Evolutionary conservation across 176 grass and related monocot species (phyloP).

Genomic region (Avena insularis): DNA sequence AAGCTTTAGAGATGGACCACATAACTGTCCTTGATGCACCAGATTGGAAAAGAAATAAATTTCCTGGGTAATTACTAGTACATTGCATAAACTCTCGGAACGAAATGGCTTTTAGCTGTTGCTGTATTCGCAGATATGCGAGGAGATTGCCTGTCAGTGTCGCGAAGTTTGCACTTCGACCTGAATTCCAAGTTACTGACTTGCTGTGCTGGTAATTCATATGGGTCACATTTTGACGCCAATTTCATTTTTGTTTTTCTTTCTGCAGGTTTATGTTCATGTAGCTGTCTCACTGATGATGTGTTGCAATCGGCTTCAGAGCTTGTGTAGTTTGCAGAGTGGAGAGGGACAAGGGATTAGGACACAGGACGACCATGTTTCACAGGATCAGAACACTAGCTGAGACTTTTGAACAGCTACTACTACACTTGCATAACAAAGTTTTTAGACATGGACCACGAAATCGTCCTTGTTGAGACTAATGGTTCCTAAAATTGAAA

Average conservation of each 20-base stretch:
- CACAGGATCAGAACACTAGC: neutral
- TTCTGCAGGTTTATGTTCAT: neutral
- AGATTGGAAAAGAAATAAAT: neutral
- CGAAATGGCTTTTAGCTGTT: neutral
- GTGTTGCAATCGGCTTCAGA: neutral
- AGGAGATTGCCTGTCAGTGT: neutral
- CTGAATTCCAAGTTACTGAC: neutral
- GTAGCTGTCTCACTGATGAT: neutral
- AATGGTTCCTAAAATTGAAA: neutral
- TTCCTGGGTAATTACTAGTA: too few relatives aligned
- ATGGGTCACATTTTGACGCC: neutral
- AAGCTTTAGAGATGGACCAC: neutral
- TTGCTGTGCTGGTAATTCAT: neutral
- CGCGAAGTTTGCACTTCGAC: neutral
- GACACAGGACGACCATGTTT: neutral
- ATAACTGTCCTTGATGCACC: neutral
- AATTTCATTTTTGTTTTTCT: neutral
- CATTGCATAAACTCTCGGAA: neutral
- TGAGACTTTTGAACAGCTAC: neutral
- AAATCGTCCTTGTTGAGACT: neutral
- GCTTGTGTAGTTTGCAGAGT: neutral
- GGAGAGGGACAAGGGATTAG: constrained; percentile 6
- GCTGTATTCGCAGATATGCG: neutral
- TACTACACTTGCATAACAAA: neutral
- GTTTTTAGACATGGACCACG: neutral